A percentile compares a stretch with the other conserved stretches of the same genome.
These are phyloP conservation scores for Schwanniomyces polymorphus DNA, from an alignment of 805 yeast species.

Conservation along the genomic window DNA sequence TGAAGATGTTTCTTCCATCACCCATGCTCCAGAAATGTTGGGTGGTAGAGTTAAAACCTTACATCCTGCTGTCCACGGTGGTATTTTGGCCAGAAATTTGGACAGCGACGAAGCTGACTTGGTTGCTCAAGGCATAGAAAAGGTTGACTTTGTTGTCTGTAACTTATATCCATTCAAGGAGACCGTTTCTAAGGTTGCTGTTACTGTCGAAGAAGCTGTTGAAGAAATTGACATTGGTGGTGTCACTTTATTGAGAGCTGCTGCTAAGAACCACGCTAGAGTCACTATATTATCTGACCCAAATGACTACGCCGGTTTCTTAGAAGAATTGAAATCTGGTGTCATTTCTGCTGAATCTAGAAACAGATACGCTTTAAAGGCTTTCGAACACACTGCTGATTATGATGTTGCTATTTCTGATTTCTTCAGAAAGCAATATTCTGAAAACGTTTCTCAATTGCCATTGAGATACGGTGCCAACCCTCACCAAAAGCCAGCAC, in stretches of 20 bases:
- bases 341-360: conserved; percentile 72
- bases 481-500: conserved; percentile 99
- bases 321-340: conserved; percentile 75
- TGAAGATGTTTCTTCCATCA: conserved; percentile 90
- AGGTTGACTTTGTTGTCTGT: conserved; percentile 96
- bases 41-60: conserved; percentile 98
- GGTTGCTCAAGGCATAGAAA: conserved; percentile 85
- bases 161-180: conserved; percentile 98
- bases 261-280: conserved; percentile 97
- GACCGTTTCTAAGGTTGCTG: conserved; percentile 92
- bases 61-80: conserved; percentile 99
- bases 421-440: conserved; percentile 95
- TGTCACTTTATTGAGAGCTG: conserved; percentile 95
- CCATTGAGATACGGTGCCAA: conserved; percentile 98
- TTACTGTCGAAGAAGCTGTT: conserved; percentile 95
- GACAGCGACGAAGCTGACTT: conserved; percentile 90
- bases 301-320: conserved; percentile 81
- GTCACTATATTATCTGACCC: conserved; percentile 97
- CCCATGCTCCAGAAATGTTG: conserved; percentile 98
- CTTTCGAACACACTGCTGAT: conserved; percentile 98
- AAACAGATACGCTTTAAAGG: conserved; percentile 88
- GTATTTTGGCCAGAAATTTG: conserved; percentile 91
- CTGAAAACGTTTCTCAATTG: conserved; percentile 85
- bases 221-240: conserved; percentile 98
- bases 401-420: conserved; percentile 95